Percentiles rank a stretch among this genome's conserved stretches.
phyloP scores from a whole-genome alignment of 805 yeast genomes.

The Groenewaldozyma salmanticensis region DNA sequence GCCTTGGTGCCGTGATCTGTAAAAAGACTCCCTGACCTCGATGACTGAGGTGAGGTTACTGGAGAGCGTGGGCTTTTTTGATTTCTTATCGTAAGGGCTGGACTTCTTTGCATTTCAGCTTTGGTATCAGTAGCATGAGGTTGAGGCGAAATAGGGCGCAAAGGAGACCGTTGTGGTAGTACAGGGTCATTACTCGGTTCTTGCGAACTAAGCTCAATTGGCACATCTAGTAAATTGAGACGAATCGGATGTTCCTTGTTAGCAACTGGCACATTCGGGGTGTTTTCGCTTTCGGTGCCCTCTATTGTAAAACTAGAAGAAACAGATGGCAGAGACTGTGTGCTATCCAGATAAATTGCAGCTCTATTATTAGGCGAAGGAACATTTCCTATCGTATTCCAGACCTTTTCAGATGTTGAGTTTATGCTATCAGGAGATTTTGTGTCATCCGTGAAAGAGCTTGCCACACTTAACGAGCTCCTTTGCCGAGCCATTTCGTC shows the following conservation, averaged over 20 bases:
- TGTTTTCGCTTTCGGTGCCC: neutral
- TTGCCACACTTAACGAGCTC: too few species aligned
- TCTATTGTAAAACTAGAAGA: neutral
- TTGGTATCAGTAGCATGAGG: constrained; percentile 5
- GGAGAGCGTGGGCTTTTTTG: neutral
- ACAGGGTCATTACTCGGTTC: neutral
- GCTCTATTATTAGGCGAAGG: constrained; percentile 4
- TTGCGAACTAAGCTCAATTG: neutral
- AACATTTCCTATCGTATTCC: neutral
- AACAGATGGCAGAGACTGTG: constrained; percentile 2
- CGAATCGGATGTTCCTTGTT: neutral
- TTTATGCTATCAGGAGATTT: too few species aligned
- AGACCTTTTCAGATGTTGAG: neutral
- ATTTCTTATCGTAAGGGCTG: neutral
- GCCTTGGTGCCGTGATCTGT: neutral
- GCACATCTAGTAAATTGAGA: neutral
- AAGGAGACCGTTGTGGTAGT: constrained; percentile 14
- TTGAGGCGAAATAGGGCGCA: constrained; percentile 14
- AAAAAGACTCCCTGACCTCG: neutral
- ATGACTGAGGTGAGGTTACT: neutral
- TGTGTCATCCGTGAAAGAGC: too few species aligned
- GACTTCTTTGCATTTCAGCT: neutral
- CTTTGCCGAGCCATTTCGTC: too few species aligned
- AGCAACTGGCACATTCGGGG: neutral
- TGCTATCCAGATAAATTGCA: constrained; percentile 11